Percentiles rank a stretch among this genome's conserved stretches.
These are phyloP conservation scores for Globisporangium nodosum DNA, from an alignment of 352 stramenopile genomes.

Conservation along the genomic window DNA sequence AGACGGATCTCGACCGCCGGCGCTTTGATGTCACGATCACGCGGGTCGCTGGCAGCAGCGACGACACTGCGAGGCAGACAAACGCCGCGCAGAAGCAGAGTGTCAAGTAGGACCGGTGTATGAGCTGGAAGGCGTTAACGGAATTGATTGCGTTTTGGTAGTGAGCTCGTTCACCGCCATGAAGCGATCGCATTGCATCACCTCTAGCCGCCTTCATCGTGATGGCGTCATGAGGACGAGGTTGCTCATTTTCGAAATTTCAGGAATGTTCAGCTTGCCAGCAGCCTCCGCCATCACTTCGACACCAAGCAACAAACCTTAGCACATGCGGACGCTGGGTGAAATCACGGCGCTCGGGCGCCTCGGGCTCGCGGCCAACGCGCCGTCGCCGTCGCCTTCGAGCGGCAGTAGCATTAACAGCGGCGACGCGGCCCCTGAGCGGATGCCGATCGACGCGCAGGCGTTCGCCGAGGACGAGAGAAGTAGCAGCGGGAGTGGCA, in stretches of 20 bases:
- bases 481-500: too few species aligned
- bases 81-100: too few species aligned
- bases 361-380: not conserved
- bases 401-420: not conserved
- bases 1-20: constrained; percentile 9
- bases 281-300: not conserved
- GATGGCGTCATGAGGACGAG: too few species aligned
- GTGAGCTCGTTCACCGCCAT: too few species aligned
- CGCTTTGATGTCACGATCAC: constrained; percentile 13
- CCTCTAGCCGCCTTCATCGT: too few species aligned
- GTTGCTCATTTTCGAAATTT: too few species aligned
- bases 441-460: constrained; percentile 7
- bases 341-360: constrained; percentile 8
- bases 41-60: not conserved
- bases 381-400: not conserved
- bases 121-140: too few species aligned
- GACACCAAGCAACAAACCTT: not conserved
- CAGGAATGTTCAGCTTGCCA: not conserved
- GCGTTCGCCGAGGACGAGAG: not conserved
- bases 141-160: too few species aligned
- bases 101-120: too few species aligned
- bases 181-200: too few species aligned
- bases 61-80: not conserved
- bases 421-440: not conserved
- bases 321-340: not conserved